phyloP scores from a whole-genome alignment of 1,284 basidiomycete species.

The Trichosporon sp. region DNA sequence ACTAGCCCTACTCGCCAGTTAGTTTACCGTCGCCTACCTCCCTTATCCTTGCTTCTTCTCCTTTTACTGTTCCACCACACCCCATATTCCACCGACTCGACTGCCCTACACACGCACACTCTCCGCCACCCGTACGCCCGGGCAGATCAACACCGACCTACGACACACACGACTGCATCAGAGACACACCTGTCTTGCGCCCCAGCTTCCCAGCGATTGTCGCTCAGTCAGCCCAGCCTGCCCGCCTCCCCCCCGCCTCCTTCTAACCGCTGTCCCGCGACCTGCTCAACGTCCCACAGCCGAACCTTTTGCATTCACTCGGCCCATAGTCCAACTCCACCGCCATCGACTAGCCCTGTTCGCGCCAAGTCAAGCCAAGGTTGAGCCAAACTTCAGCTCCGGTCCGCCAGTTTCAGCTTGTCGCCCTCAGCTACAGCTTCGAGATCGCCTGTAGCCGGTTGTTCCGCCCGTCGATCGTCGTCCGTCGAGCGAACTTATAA shows the following conservation, averaged over 20 bases:
- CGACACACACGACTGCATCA: conserved; percentile 1
- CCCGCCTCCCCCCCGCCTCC: not conserved
- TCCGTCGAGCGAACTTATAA: not conserved
- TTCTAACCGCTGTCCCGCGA: not conserved
- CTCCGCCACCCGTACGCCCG: not conserved
- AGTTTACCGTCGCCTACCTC: not conserved
- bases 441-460: not conserved
- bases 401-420: not conserved
- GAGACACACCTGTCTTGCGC: not conserved
- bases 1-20: conserved; percentile 8
- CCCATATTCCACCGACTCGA: not conserved
- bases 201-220: not conserved
- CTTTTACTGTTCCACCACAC: not conserved
- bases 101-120: not conserved
- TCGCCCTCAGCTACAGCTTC: not conserved
- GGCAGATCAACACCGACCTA: not conserved
- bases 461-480: conserved; percentile 10
- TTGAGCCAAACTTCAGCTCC: not conserved
- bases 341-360: not conserved
- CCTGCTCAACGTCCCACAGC: not conserved
- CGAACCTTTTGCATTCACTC: not conserved
- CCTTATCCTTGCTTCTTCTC: conserved; percentile 1
- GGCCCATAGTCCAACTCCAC: not conserved
- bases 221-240: not conserved
- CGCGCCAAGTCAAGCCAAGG: not conserved